A percentile compares a stretch with the other conserved stretches of the same genome.
phyloP scores from a whole-genome alignment of 2,329 filamentous ascomycete species.

The Rasamsonia emersonii region DNA sequence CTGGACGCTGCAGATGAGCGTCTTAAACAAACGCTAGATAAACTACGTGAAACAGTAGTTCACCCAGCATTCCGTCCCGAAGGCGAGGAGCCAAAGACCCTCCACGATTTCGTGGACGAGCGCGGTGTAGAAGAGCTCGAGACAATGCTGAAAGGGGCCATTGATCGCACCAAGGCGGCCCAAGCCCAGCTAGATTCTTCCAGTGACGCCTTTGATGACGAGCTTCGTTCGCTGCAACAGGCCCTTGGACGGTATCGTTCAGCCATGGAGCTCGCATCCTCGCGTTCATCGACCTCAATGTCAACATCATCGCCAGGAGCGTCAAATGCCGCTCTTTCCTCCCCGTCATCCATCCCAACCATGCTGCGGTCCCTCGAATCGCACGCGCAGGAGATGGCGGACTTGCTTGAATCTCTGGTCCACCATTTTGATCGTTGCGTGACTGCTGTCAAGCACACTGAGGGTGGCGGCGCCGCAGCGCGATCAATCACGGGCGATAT shows the following conservation, averaged over 20 bases:
- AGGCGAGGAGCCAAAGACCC: slow-evolving; percentile 42
- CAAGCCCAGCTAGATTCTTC: slow-evolving; percentile 49
- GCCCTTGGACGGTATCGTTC: slow-evolving; percentile 40
- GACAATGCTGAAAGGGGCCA: slow-evolving; percentile 47
- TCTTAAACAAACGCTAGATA: slow-evolving; percentile 47
- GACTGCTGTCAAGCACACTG: slow-evolving; percentile 81
- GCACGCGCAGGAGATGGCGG: slow-evolving; percentile 74
- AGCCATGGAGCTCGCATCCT: slow-evolving; percentile 30
- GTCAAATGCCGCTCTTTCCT: slow-evolving; percentile 25
- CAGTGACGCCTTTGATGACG: slow-evolving; percentile 61
- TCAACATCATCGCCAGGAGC: slow-evolving; percentile 23
- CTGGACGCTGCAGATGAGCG: slow-evolving; percentile 52
- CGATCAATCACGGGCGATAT: slow-evolving; percentile 58
- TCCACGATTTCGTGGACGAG: slow-evolving; percentile 61
- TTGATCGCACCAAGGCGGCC: slow-evolving; percentile 52
- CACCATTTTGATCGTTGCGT: slow-evolving; percentile 90
- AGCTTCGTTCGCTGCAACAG: slow-evolving; percentile 58
- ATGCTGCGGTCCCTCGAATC: slow-evolving; percentile 57
- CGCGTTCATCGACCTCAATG: slow-evolving; percentile 24
- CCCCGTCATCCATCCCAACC: slow-evolving; percentile 39
- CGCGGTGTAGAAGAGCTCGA: slow-evolving; percentile 51
- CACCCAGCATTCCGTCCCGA: slow-evolving; percentile 47
- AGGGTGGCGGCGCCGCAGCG: slow-evolving; percentile 65
- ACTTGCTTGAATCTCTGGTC: slow-evolving; percentile 69
- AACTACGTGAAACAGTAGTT: slow-evolving; percentile 50